Evolutionary conservation across 2,329 filamentous ascomycete genomes (phyloP).

Genomic region (Chrysoporthe deuterocubensis): DNA sequence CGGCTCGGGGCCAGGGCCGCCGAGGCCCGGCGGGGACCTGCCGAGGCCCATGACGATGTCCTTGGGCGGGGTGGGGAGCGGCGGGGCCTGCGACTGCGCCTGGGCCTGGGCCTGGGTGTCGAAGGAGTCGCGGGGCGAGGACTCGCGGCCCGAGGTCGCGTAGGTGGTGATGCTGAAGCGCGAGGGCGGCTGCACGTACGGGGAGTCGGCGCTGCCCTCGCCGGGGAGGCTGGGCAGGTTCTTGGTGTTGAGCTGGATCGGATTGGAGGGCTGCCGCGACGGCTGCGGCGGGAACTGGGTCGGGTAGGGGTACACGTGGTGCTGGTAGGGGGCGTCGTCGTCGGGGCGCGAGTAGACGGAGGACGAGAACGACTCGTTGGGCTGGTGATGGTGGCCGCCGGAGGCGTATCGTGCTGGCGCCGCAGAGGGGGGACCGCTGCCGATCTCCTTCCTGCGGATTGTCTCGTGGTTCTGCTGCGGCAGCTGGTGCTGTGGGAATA

Average conservation of each 20-base stretch:
- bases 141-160: constrained; percentile 53
- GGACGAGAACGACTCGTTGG: constrained; percentile 39
- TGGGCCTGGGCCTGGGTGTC: constrained; percentile 34
- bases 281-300: neutral
- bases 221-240: constrained; percentile 23
- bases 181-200: constrained; percentile 58
- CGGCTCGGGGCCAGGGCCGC: neutral
- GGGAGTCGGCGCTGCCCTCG: constrained; percentile 18
- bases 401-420: constrained; percentile 19
- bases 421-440: constrained; percentile 11
- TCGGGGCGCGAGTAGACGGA: constrained; percentile 38
- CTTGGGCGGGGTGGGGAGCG: constrained; percentile 43
- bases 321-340: constrained; percentile 22
- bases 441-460: constrained; percentile 28
- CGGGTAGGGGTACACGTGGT: constrained; percentile 30
- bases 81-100: constrained; percentile 34
- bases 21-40: constrained; percentile 19
- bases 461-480: constrained; percentile 4
- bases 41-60: constrained; percentile 35
- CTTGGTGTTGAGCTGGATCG: constrained; percentile 35
- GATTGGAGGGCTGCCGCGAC: constrained; percentile 21
- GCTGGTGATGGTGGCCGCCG: constrained; percentile 29
- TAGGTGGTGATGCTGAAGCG: constrained; percentile 69
- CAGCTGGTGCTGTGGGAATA: neutral
- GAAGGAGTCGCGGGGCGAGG: constrained; percentile 44